Evolutionary conservation across 257 asterid genomes (phyloP).

Genomic region (Solanum acaule): DNA sequence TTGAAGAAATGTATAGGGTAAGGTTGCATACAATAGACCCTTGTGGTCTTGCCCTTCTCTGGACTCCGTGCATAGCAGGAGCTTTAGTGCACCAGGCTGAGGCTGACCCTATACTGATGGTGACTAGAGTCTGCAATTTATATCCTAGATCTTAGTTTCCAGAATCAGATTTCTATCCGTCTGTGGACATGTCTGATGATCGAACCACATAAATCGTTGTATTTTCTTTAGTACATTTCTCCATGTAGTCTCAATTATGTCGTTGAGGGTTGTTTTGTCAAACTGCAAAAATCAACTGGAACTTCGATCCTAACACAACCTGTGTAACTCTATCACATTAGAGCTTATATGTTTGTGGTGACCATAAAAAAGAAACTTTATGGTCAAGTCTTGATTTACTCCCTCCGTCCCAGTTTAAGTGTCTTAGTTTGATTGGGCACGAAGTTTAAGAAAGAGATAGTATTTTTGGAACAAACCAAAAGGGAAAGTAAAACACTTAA

Average conservation of each 20-base stretch:
- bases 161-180: background rate
- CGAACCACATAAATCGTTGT: background rate
- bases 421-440: background rate
- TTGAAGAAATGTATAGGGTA: background rate
- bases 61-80: background rate
- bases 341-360: background rate
- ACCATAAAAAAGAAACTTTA: background rate
- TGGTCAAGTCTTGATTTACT: background rate
- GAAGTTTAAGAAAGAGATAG: background rate
- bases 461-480: background rate
- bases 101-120: background rate
- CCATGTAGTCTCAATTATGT: background rate
- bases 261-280: background rate
- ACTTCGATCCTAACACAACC: background rate
- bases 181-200: background rate
- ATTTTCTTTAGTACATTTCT: background rate
- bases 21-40: background rate
- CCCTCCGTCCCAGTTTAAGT: background rate
- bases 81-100: background rate
- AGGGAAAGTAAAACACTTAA: background rate
- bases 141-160: background rate
- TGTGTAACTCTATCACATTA: background rate
- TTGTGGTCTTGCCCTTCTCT: fast-evolving
- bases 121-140: background rate
- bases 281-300: background rate